Percentiles rank a stretch among this genome's conserved stretches.
phyloP scores from a whole-genome alignment of 2,329 filamentous ascomycete species.

The Botrytis elliptica region DNA sequence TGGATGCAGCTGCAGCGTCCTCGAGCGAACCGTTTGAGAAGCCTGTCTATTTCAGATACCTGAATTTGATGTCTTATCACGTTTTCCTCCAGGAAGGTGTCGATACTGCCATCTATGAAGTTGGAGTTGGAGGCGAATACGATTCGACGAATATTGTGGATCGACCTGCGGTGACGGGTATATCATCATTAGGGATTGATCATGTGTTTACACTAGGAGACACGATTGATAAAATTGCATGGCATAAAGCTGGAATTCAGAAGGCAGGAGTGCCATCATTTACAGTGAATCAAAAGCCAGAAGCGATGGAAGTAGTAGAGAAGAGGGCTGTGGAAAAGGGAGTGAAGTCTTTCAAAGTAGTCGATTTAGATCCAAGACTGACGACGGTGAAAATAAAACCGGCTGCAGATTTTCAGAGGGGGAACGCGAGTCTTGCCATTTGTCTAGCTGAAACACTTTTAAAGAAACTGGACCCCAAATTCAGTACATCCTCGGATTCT shows the following conservation, averaged over 20 bases:
- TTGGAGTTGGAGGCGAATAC: slow-evolving; percentile 65
- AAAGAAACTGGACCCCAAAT: slow-evolving; percentile 42
- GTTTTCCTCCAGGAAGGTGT: slow-evolving; percentile 63
- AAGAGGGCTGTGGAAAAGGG: slow-evolving; percentile 53
- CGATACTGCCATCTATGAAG: slow-evolving; percentile 63
- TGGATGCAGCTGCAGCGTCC: slow-evolving; percentile 41
- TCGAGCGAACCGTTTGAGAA: slow-evolving; percentile 38
- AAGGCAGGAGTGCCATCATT: slow-evolving; percentile 59
- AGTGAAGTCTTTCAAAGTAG: slow-evolving; percentile 46
- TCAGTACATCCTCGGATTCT: slow-evolving; percentile 30
- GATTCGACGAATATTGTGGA: slow-evolving; percentile 68
- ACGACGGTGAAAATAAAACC: slow-evolving; percentile 48
- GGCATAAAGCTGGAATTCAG: slow-evolving; percentile 74
- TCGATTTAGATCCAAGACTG: slow-evolving; percentile 50
- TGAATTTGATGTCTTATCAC: slow-evolving; percentile 67
- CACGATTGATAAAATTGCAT: slow-evolving; percentile 65
- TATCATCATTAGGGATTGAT: slow-evolving; percentile 68
- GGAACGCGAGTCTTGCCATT: slow-evolving; percentile 54
- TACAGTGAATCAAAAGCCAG: slow-evolving; percentile 52
- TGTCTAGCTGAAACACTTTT: slow-evolving; percentile 53
- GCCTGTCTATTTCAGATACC: slow-evolving; percentile 59
- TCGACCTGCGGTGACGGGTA: slow-evolving; percentile 56
- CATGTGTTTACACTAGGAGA: slow-evolving; percentile 63
- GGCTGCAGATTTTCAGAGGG: slow-evolving; percentile 56
- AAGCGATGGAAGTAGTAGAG: slow-evolving; percentile 47